A percentile compares a stretch with the other conserved stretches of the same genome.
Conservation (phyloP, 768 basidiomycete species). For the Paxillus involutus region DNA sequence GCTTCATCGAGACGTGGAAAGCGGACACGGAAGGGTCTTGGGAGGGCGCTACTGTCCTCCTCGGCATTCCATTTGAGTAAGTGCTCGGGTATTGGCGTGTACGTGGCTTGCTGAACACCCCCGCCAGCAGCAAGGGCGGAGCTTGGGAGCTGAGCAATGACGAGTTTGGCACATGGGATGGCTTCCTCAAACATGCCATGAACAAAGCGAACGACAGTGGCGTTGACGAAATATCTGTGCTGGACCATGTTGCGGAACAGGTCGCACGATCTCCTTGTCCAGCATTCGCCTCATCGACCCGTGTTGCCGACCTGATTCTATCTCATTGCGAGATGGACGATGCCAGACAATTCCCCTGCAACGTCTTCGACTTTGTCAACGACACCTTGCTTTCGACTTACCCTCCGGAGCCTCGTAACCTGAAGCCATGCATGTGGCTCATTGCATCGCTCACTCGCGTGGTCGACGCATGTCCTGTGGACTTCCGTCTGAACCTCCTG, state of each 20-base stretch:
- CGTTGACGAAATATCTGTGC: slow-evolving; percentile 47
- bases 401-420: slow-evolving; percentile 58
- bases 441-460: slow-evolving; percentile 52
- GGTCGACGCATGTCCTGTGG: slow-evolving; percentile 56
- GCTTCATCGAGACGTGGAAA: slow-evolving; percentile 57
- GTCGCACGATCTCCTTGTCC: slow-evolving; percentile 42
- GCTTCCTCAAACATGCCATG: slow-evolving; percentile 49
- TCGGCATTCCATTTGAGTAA: slow-evolving; percentile 65
- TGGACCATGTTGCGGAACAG: slow-evolving; percentile 54
- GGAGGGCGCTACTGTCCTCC: slow-evolving; percentile 51
- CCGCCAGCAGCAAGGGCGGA: slow-evolving; percentile 34
- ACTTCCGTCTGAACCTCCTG: slow-evolving; percentile 45
- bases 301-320: slow-evolving; percentile 62
- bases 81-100: slow-evolving; percentile 23
- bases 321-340: slow-evolving; percentile 52
- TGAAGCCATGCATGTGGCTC: slow-evolving; percentile 61
- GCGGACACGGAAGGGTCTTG: slow-evolving; percentile 44
- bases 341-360: slow-evolving; percentile 50
- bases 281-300: slow-evolving; percentile 43
- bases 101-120: slow-evolving; percentile 5
- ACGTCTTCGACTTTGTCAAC: slow-evolving; percentile 58
- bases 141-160: slow-evolving; percentile 54
- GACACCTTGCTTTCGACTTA: slow-evolving; percentile 61
- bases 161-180: slow-evolving; percentile 61
- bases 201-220: slow-evolving; percentile 63